A percentile compares a stretch with the other conserved stretches of the same genome.
Evolutionary conservation across 1,284 basidiomycete species (phyloP).

Genomic region (Ustilago curta): DNA sequence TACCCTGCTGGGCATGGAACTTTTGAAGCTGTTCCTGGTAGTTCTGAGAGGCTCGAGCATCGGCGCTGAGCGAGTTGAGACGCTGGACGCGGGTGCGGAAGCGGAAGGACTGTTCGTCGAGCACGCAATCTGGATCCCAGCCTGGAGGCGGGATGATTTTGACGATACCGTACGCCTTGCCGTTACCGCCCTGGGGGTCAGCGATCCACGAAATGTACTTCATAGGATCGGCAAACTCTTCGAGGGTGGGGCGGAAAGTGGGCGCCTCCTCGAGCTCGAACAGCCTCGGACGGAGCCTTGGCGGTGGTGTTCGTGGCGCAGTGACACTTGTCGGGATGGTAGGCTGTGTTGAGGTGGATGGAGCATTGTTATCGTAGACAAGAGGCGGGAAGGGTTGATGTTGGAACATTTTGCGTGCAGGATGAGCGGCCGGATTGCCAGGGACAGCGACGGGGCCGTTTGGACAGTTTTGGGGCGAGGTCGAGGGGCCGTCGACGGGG

Average conservation of each 20-base stretch:
- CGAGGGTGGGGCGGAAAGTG: constrained; percentile 84
- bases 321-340: constrained; percentile 56
- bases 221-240: constrained; percentile 96
- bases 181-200: constrained; percentile 77
- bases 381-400: constrained; percentile 40
- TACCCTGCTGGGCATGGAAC: constrained; percentile 71
- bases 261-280: constrained; percentile 93
- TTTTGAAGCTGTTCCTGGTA: constrained; percentile 93
- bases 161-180: constrained; percentile 87
- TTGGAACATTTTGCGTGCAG: constrained; percentile 45
- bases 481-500: constrained; percentile 4
- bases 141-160: constrained; percentile 93
- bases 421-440: constrained; percentile 45
- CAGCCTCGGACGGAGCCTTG: constrained; percentile 67
- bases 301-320: constrained; percentile 57
- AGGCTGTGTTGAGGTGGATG: constrained; percentile 15
- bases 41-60: constrained; percentile 94
- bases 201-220: constrained; percentile 82
- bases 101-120: constrained; percentile 89
- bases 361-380: constrained; percentile 7
- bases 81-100: constrained; percentile 96
- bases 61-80: constrained; percentile 96
- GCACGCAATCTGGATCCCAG: constrained; percentile 97
- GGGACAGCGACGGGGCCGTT: constrained; percentile 12
- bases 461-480: constrained; percentile 1